Evolutionary conservation across 331 rosid genomes (phyloP).

Genomic region (Erythrophleum ivorense): DNA sequence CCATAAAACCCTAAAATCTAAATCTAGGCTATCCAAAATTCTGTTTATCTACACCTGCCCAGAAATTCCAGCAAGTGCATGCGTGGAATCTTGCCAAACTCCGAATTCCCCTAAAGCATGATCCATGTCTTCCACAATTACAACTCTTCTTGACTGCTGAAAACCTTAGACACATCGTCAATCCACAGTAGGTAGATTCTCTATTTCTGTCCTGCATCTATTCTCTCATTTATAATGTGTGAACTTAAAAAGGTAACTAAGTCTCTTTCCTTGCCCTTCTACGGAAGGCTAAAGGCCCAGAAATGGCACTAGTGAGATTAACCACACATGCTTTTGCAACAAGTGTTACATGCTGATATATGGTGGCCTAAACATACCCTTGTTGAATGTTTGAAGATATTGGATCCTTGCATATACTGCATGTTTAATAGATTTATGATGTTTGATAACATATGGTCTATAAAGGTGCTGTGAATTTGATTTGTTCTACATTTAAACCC

Average conservation of each 20-base stretch:
- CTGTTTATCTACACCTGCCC: constrained; percentile 15
- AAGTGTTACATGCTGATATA: neutral
- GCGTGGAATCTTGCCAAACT: neutral
- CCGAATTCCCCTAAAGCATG: constrained; percentile 2
- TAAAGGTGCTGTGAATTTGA: constrained; percentile 3
- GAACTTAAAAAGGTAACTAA: constrained; percentile 8
- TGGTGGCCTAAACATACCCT: neutral
- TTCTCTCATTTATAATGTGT: constrained; percentile 18
- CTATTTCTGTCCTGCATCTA: constrained; percentile 24
- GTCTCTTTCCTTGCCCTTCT: constrained; percentile 5
- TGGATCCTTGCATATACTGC: neutral
- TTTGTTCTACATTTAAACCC: constrained; percentile 9
- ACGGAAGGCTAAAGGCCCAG: neutral
- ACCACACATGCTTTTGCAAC: neutral
- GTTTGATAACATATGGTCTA: neutral
- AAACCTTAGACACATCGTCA: neutral
- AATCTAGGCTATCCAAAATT: constrained; percentile 1
- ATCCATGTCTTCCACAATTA: constrained; percentile 22
- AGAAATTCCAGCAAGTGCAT: constrained; percentile 19
- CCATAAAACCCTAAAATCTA: neutral
- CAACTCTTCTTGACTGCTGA: neutral
- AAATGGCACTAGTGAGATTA: constrained; percentile 6
- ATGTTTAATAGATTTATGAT: constrained; percentile 11
- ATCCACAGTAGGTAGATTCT: constrained; percentile 16
- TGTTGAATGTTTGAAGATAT: constrained; percentile 3